These are phyloP conservation scores for Corylus americana DNA, from an alignment of 306 rosid species.

Conservation along the genomic window DNA sequence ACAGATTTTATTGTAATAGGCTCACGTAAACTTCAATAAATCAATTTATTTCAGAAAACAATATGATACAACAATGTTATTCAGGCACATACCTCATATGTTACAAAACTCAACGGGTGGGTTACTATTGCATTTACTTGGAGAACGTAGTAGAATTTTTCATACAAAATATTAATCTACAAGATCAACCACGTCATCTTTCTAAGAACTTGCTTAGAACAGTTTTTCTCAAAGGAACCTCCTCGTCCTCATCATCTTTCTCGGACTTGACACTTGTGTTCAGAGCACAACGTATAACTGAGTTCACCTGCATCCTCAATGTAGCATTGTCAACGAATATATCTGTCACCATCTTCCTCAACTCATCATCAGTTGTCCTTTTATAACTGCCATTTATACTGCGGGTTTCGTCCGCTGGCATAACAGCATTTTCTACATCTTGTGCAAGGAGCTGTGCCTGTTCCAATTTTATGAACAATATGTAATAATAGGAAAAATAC, in stretches of 20 bases:
- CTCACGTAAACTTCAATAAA: background rate
- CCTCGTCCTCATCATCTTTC: conserved; percentile 47
- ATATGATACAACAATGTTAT: background rate
- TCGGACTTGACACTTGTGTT: conserved; percentile 46
- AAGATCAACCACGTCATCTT: conserved; percentile 35
- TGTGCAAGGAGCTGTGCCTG: conserved; percentile 96
- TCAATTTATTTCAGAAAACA: background rate
- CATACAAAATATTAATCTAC: conserved; percentile 1
- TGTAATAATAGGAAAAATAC: conserved; percentile 8
- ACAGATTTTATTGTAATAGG: background rate
- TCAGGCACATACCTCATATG: background rate
- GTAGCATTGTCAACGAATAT: conserved; percentile 77
- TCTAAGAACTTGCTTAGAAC: conserved; percentile 71
- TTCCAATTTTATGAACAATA: conserved; percentile 28
- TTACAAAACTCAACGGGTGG: background rate
- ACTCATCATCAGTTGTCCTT: conserved; percentile 46
- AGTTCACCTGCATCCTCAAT: conserved; percentile 78
- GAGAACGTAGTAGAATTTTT: background rate
- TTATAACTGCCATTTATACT: conserved; percentile 24
- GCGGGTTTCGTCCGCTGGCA: conserved; percentile 35
- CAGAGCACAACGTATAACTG: conserved; percentile 71
- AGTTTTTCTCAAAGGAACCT: conserved; percentile 50
- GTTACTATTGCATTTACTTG: conserved; percentile 1
- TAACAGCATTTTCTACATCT: conserved; percentile 55
- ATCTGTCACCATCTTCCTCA: conserved; percentile 70